Evolutionary conservation across 306 rosid species (phyloP).

Genomic region (Fragaria iinumae): DNA sequence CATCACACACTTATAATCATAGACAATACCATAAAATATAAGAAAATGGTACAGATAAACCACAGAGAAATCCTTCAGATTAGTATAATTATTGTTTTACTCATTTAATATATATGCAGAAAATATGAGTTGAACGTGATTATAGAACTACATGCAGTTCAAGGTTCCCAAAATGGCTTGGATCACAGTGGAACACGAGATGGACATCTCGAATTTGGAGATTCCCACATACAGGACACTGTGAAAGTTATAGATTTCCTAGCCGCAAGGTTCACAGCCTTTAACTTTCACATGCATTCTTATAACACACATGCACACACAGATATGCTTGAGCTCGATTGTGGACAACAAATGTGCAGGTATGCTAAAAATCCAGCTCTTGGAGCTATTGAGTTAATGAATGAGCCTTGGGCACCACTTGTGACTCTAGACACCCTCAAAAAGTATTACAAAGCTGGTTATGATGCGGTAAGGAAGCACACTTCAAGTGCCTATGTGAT

Average conservation of each 20-base stretch:
- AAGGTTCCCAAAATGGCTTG: constrained; percentile 57
- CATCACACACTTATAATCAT: background rate
- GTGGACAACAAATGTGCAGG: constrained; percentile 26
- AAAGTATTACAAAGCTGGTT: constrained; percentile 42
- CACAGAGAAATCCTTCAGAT: background rate
- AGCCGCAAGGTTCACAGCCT: constrained; percentile 38
- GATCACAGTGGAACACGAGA: constrained; percentile 62
- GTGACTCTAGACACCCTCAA: constrained; percentile 41
- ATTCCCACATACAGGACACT: constrained; percentile 41
- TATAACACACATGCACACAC: background rate
- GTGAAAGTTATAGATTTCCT: constrained; percentile 51
- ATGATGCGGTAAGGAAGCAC: constrained; percentile 48
- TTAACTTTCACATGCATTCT: background rate
- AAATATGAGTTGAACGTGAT: constrained; percentile 53
- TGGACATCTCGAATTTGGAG: constrained; percentile 58
- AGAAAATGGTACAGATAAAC: background rate
- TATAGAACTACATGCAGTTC: constrained; percentile 60
- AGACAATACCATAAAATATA: background rate
- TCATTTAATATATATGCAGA: constrained; percentile 23
- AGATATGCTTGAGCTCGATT: background rate
- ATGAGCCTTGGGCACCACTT: constrained; percentile 45
- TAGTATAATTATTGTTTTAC: background rate
- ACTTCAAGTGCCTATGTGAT: constrained; percentile 45
- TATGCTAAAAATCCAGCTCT: constrained; percentile 37
- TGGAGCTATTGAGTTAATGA: constrained; percentile 54